Base-by-base conservation (phyloP, 1,284 basidiomycete genomes). In the Boletus sp. region DNA sequence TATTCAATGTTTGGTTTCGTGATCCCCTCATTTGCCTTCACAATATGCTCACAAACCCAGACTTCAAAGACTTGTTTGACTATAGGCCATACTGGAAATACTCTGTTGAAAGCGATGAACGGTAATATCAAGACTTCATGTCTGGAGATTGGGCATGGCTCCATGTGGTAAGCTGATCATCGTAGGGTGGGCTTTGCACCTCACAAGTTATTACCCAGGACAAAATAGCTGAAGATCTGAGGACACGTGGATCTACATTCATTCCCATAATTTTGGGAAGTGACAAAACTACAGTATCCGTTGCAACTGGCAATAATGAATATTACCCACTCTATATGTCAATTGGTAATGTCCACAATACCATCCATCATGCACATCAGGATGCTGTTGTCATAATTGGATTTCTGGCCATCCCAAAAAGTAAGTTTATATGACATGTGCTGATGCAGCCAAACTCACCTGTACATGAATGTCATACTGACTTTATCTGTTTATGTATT, bases 201-300 rank as follows among this genome's bases (percentile, higher is more conserved):
- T 36, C 24, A 35, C 5, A 18, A 36, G 33, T 7, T 44, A 37
- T n/a, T 36, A 36, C 6, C n/a, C 27, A 59, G 56, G 56, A 59
- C 37, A 46, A 59, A 36, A 61, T 58, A 27, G 47, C 52, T 22
- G 12, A 52, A 18, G 35, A 59, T 27, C 41, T 2, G 1, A 3
- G 1, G 2, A 54, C 4, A 1, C 29, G 33, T 20, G 35, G 52
- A 1, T 29, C 24, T 6, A 43, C 57, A 2, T 59, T 62, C 4
- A 20, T 62, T 1, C 61, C 24, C 0, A 9, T 62, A 1, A 42
- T 62, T 2, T 33, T 62, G 2, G 56, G 50, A 9, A 54, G 51
- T 8, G 39, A 62, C 39, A 62, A 62, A 22, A 62, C 42, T 2
- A 62, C 47, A 0, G 41, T 60, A 0, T 55, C 53, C n/a, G 47